These are phyloP conservation scores for Globisporangium iwayamae DNA, from an alignment of 352 stramenopile species.

Conservation along the genomic window DNA sequence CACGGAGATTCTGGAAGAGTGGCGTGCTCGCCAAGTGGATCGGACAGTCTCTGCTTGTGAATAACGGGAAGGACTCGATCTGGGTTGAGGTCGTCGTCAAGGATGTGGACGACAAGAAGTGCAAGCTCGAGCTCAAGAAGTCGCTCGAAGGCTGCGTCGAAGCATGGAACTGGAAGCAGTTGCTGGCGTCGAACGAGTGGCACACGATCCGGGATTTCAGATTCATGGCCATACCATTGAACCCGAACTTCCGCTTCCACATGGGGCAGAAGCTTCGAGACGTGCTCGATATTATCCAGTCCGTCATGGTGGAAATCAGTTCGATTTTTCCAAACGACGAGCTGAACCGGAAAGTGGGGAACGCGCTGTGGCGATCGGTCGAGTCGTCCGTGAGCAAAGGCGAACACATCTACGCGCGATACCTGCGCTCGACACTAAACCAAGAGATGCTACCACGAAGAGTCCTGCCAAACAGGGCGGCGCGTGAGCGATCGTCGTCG, in stretches of 20 bases:
- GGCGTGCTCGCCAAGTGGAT: constrained; percentile 46
- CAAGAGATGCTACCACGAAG: constrained; percentile 25
- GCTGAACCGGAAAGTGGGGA: constrained; percentile 47
- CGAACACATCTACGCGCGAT: constrained; percentile 71
- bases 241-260: constrained; percentile 60
- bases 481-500: constrained; percentile 16
- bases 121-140: constrained; percentile 59
- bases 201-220: constrained; percentile 49
- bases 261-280: constrained; percentile 63
- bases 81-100: constrained; percentile 60
- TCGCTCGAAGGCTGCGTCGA: constrained; percentile 38
- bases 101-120: constrained; percentile 61
- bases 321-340: constrained; percentile 72
- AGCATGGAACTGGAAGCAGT: constrained; percentile 32
- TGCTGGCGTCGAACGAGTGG: constrained; percentile 46
- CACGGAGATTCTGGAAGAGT: constrained; percentile 32
- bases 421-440: constrained; percentile 64
- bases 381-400: constrained; percentile 51
- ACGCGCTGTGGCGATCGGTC: constrained; percentile 51
- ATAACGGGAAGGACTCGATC: constrained; percentile 63
- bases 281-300: constrained; percentile 53
- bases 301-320: constrained; percentile 64
- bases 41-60: constrained; percentile 56
- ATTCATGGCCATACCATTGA: constrained; percentile 42
- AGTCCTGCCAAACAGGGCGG: background rate